These are phyloP conservation scores for Fusarium citri DNA, from an alignment of 2,329 filamentous ascomycete species.

Conservation along the genomic window DNA sequence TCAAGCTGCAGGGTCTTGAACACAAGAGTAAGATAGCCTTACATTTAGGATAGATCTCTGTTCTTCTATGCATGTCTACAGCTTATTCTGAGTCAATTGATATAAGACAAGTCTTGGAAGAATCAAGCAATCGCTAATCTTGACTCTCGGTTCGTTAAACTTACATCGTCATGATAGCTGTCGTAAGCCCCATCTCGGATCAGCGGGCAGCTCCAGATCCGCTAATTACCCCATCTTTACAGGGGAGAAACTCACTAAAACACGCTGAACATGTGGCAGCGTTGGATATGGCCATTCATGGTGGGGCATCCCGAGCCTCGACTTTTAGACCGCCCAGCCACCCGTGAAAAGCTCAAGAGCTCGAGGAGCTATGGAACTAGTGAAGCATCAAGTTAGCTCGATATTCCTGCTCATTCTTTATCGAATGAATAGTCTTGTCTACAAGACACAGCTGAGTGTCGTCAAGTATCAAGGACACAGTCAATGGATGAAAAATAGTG, in stretches of 20 bases:
- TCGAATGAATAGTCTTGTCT: not conserved
- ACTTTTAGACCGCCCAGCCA: not conserved
- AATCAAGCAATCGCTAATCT: not conserved
- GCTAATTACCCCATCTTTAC: constrained; percentile 29
- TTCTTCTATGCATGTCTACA: not conserved
- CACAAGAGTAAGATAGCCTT: not conserved
- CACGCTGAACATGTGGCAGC: constrained; percentile 20
- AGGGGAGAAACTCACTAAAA: constrained; percentile 22
- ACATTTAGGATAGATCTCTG: not conserved
- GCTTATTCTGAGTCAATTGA: not conserved
- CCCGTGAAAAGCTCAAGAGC: not conserved
- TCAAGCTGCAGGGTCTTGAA: constrained; percentile 10
- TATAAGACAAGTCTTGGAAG: not conserved
- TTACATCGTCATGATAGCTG: constrained; percentile 1
- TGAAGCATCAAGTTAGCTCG: not conserved
- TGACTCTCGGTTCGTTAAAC: not conserved
- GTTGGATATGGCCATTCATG: not conserved
- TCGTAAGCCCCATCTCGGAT: constrained; percentile 10
- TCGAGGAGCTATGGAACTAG: not conserved
- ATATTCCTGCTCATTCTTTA: not conserved
- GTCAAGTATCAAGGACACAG: not conserved
- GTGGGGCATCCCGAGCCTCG: constrained; percentile 6
- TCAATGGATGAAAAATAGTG: not conserved
- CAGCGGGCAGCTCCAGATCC: constrained; percentile 10
- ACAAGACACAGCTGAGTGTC: not conserved